phyloP scores from a whole-genome alignment of 805 yeast genomes.

The Candida germanica region DNA sequence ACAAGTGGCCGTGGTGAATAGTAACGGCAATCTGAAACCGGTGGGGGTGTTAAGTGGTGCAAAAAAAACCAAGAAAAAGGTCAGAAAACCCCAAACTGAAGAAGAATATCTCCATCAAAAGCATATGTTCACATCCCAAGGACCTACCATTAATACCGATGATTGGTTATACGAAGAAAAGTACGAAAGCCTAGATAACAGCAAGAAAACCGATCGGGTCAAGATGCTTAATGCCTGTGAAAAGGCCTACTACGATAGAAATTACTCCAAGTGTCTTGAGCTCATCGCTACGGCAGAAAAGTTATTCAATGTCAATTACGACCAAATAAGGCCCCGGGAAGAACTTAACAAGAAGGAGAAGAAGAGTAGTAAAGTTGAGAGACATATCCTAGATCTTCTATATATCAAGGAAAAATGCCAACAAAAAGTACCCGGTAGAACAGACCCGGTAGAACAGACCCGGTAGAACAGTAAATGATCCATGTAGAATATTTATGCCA shows the following conservation, averaged over 20 bases:
- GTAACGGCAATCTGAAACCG: too few relatives aligned
- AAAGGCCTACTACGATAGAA: constrained; percentile 52
- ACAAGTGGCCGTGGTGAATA: too few relatives aligned
- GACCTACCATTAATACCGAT: constrained; percentile 54
- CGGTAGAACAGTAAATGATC: too few relatives aligned
- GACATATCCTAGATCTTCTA: constrained; percentile 51
- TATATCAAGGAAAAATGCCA: constrained; percentile 41
- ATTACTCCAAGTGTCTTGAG: constrained; percentile 51
- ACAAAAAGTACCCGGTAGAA: constrained; percentile 15
- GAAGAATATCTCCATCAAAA: constrained; percentile 59
- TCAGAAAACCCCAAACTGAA: constrained; percentile 65
- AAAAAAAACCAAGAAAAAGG: constrained; percentile 3
- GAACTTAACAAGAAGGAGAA: constrained; percentile 16
- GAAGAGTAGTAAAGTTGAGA: constrained; percentile 38
- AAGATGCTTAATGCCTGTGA: constrained; percentile 59
- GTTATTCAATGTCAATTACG: constrained; percentile 23
- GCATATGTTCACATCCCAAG: constrained; percentile 46
- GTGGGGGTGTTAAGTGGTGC: too few relatives aligned
- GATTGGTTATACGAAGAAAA: constrained; percentile 38
- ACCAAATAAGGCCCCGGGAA: constrained; percentile 16
- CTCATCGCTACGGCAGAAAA: constrained; percentile 37
- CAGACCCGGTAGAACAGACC: not conserved
- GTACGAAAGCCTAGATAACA: constrained; percentile 24
- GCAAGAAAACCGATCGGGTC: constrained; percentile 52
- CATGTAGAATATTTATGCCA: too few relatives aligned